A percentile compares a stretch with the other conserved stretches of the same genome.
Evolutionary conservation across 23 red algal genomes (phyloP).

Genomic region (Gracilaria vermiculophylla): DNA sequence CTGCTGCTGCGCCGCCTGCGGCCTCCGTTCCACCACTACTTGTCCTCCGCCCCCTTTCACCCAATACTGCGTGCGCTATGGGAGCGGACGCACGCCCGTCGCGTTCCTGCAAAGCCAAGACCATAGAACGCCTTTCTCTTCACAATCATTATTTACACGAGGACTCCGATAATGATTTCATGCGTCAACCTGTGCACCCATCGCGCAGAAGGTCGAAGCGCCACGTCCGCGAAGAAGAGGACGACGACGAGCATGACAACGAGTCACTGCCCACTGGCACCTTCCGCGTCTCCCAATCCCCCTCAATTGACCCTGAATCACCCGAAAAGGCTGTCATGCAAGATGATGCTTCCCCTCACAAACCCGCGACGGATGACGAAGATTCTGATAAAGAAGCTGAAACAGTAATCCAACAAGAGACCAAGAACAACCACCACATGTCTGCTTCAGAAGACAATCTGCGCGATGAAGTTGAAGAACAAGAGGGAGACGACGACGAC

Average conservation of each 20-base stretch:
- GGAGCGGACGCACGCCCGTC: conserved; percentile 9
- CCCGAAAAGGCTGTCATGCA: neutral
- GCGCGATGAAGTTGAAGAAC: neutral
- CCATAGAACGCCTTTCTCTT: conserved; percentile 21
- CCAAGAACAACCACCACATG: neutral
- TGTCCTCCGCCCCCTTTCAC: neutral
- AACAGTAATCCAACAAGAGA: neutral
- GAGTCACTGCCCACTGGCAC: neutral
- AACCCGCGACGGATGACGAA: neutral
- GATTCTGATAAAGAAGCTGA: conserved; percentile 11
- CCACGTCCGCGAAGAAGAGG: conserved; percentile 10
- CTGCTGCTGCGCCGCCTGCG: neutral
- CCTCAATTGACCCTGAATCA: neutral
- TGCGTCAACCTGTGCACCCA: neutral
- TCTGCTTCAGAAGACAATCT: neutral
- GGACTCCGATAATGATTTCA: neutral
- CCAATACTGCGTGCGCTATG: neutral
- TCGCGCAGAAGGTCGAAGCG: neutral
- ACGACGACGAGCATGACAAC: conserved; percentile 30
- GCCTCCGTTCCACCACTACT: neutral
- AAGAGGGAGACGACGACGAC: neutral
- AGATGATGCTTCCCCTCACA: neutral
- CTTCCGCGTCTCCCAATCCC: neutral
- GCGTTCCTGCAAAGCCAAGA: neutral
- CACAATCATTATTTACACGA: neutral